Evolutionary conservation across 495 filamentous ascomycete species (phyloP).

Genomic region (Penicillium bovifimosum): DNA sequence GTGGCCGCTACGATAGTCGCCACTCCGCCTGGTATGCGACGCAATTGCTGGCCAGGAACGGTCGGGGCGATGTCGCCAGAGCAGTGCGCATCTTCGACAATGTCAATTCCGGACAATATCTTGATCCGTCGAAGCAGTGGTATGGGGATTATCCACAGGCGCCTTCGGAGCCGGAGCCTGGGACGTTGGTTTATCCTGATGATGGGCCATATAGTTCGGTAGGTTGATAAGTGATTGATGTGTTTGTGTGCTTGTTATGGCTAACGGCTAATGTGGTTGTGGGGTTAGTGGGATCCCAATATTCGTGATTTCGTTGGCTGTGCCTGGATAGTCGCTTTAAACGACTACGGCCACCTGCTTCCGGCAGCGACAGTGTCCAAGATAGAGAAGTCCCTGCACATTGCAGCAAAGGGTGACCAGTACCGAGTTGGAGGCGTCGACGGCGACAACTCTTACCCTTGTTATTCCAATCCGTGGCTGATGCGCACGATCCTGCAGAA

Average conservation of each 20-base stretch:
- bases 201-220: slow-evolving; percentile 17
- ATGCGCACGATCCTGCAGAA: slow-evolving; percentile 36
- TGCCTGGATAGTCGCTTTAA: slow-evolving; percentile 32
- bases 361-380: slow-evolving; percentile 20
- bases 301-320: slow-evolving; percentile 41
- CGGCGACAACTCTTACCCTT: slow-evolving; percentile 40
- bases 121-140: slow-evolving; percentile 32
- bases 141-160: slow-evolving; percentile 37
- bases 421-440: slow-evolving; percentile 42
- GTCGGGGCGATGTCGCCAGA: slow-evolving; percentile 27
- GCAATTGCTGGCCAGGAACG: slow-evolving; percentile 35
- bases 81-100: slow-evolving; percentile 36
- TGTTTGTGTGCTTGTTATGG: not conserved
- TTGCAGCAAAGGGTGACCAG: slow-evolving; percentile 32
- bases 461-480: slow-evolving; percentile 40
- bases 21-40: slow-evolving; percentile 37
- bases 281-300: slow-evolving; percentile 38
- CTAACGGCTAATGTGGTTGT: slow-evolving; percentile 24
- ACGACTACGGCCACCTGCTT: slow-evolving; percentile 34
- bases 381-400: slow-evolving; percentile 30
- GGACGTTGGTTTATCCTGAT: slow-evolving; percentile 27
- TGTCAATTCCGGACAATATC: slow-evolving; percentile 34
- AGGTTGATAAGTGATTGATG: not conserved
- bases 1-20: slow-evolving; percentile 28
- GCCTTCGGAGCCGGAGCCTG: slow-evolving; percentile 36